Evolutionary conservation across 2,329 filamentous ascomycete species (phyloP).

Genomic region (Pseudofabraea citricarpa): DNA sequence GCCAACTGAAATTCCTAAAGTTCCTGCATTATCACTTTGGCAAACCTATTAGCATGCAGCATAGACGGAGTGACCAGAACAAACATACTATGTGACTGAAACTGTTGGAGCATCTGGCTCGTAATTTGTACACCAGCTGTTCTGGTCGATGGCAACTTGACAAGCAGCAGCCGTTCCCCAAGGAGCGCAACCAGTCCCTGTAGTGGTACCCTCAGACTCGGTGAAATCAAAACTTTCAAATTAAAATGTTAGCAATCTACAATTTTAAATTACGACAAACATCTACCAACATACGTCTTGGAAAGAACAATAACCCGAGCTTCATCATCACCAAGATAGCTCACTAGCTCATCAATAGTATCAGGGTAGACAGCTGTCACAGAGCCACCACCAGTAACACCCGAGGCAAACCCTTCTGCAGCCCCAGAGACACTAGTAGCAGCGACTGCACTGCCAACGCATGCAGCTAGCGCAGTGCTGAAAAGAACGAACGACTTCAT

Average conservation of each 20-base stretch:
- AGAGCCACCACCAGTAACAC: conserved; percentile 55
- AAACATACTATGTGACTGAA: conserved; percentile 37
- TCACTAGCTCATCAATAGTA: conserved; percentile 50
- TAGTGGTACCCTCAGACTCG: conserved; percentile 37
- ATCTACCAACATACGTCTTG: conserved; percentile 38
- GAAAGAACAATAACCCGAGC: conserved; percentile 54
- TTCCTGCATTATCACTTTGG: conserved; percentile 32
- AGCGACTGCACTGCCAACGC: not conserved
- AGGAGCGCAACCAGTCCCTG: conserved; percentile 10
- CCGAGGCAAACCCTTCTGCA: conserved; percentile 22
- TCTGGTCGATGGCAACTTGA: conserved; percentile 54
- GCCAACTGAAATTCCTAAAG: conserved; percentile 13
- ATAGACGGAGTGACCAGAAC: conserved; percentile 3
- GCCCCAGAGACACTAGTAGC: conserved; percentile 10
- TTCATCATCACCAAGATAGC: conserved; percentile 48
- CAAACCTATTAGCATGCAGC: conserved; percentile 40
- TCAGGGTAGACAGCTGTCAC: conserved; percentile 48
- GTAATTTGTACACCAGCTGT: conserved; percentile 31
- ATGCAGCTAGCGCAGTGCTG: not conserved
- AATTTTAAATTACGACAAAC: conserved; percentile 42
- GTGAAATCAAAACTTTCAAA: conserved; percentile 46
- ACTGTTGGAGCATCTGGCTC: conserved; percentile 8
- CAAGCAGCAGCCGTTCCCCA: conserved; percentile 31
- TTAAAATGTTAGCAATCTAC: conserved; percentile 56
- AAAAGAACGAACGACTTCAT: not conserved